These are phyloP conservation scores for Scutellaria barbata DNA, from an alignment of 257 asterid genomes.

Conservation along the genomic window DNA sequence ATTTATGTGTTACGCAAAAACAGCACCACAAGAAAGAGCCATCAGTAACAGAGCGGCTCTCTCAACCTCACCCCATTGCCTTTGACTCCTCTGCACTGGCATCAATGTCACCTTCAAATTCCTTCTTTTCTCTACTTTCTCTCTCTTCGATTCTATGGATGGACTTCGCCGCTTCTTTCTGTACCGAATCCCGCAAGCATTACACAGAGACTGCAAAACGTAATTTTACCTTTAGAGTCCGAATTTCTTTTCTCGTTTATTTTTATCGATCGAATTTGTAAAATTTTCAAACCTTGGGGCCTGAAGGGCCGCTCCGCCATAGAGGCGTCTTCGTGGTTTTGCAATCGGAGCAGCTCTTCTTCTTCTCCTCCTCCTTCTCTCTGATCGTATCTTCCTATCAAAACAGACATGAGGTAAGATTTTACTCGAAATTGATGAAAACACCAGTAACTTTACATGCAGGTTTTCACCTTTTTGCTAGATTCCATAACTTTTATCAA, in stretches of 20 bases:
- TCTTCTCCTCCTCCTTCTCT: slow-evolving; percentile 26
- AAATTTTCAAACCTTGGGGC: slow-evolving; percentile 59
- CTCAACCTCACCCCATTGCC: slow-evolving; percentile 65
- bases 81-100: slow-evolving; percentile 40
- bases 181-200: slow-evolving; percentile 74
- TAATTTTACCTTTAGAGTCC: too few relatives aligned
- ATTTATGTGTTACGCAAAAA: slow-evolving; percentile 39
- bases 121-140: slow-evolving; percentile 38
- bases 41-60: slow-evolving; percentile 77
- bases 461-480: slow-evolving; percentile 44
- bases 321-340: slow-evolving; percentile 72
- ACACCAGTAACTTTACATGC: neutral
- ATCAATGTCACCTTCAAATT: slow-evolving; percentile 40
- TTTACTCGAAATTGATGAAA: neutral
- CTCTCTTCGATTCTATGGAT: slow-evolving; percentile 24
- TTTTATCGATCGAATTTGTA: neutral
- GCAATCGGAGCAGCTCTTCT: slow-evolving; percentile 61
- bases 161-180: slow-evolving; percentile 55
- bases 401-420: neutral
- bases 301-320: slow-evolving; percentile 81
- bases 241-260: too few relatives aligned
- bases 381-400: slow-evolving; percentile 24
- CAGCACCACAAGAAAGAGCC: slow-evolving; percentile 76
- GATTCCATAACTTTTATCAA: slow-evolving; percentile 41
- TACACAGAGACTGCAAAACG: slow-evolving; percentile 62